These are phyloP conservation scores for Mikania micrantha DNA, from an alignment of 129 eudicot genomes.

Conservation along the genomic window DNA sequence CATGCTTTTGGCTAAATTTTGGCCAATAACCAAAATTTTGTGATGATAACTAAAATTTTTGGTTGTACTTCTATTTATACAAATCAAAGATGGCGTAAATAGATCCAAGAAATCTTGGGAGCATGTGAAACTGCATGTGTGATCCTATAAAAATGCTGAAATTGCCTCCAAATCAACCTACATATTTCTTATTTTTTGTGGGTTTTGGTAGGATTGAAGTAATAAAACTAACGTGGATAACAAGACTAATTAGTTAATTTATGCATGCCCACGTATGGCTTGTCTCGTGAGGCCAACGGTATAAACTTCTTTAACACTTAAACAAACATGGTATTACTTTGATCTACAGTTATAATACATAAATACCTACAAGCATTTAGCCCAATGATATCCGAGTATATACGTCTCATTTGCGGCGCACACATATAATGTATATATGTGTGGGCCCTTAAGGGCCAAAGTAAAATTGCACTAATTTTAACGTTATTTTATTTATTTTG, in stretches of 20 bases:
- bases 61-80: conserved; percentile 22
- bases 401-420: too few species aligned
- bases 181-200: conserved; percentile 22
- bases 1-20: conserved; percentile 1
- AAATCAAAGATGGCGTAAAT: conserved; percentile 14
- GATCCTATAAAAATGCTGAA: conserved; percentile 21
- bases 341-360: too few species aligned
- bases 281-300: conserved; percentile 8
- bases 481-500: too few species aligned
- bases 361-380: too few species aligned
- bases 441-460: too few species aligned
- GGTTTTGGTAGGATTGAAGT: conserved; percentile 24
- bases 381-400: too few species aligned
- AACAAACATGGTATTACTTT: conserved; percentile 3
- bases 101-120: conserved; percentile 1
- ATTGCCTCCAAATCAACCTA: conserved; percentile 27
- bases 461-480: too few species aligned
- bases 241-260: conserved; percentile 19
- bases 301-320: too few species aligned
- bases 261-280: conserved; percentile 26
- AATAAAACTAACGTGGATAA: conserved; percentile 28
- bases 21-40: not conserved
- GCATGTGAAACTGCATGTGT: conserved; percentile 29
- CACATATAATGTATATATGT: too few species aligned
- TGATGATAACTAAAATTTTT: conserved; percentile 10